Conservation (phyloP, 192 early-diverging fungal genomes). For the Spizellomyces sp. region DNA sequence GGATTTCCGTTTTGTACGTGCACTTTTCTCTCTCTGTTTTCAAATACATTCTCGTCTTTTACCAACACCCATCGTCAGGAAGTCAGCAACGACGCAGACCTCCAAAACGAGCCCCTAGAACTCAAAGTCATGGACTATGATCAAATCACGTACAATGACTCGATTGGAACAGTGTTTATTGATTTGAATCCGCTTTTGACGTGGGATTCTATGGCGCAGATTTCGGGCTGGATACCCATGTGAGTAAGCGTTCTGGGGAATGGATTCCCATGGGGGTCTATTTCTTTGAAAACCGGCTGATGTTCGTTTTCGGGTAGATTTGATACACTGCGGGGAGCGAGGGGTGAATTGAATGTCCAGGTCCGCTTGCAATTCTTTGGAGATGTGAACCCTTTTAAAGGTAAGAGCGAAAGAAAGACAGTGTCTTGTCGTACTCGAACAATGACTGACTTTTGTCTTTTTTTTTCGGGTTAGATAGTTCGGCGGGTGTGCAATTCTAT, state of each 20-base stretch:
- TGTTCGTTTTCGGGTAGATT: slow-evolving; percentile 15
- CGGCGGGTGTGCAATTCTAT: slow-evolving; percentile 65
- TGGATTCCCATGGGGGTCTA: background rate
- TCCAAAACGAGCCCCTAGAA: slow-evolving; percentile 85
- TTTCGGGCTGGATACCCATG: slow-evolving; percentile 81
- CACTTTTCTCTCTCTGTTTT: background rate
- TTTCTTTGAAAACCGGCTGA: too few species aligned
- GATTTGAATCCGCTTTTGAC: slow-evolving; percentile 78
- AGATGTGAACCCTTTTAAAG: slow-evolving; percentile 80
- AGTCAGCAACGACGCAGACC: slow-evolving; percentile 71
- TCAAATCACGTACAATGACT: slow-evolving; percentile 72
- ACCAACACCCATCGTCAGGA: slow-evolving; percentile 38
- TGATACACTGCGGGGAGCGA: slow-evolving; percentile 70
- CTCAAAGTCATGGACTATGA: slow-evolving; percentile 75
- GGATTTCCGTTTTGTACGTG: slow-evolving; percentile 68
- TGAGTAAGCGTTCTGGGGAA: slow-evolving; percentile 30
- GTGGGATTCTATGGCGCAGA: slow-evolving; percentile 62
- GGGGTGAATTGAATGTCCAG: slow-evolving; percentile 74
- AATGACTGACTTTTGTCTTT: background rate
- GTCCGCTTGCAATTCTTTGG: slow-evolving; percentile 80
- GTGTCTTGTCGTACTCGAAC: slow-evolving; percentile 1
- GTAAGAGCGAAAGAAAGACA: slow-evolving; percentile 57
- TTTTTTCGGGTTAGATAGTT: slow-evolving; percentile 27
- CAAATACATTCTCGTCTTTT: background rate
- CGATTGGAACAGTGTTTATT: slow-evolving; percentile 75